Base-by-base conservation (phyloP, 306 rosid species). In the Cyamopsis tetragonoloba region DNA sequence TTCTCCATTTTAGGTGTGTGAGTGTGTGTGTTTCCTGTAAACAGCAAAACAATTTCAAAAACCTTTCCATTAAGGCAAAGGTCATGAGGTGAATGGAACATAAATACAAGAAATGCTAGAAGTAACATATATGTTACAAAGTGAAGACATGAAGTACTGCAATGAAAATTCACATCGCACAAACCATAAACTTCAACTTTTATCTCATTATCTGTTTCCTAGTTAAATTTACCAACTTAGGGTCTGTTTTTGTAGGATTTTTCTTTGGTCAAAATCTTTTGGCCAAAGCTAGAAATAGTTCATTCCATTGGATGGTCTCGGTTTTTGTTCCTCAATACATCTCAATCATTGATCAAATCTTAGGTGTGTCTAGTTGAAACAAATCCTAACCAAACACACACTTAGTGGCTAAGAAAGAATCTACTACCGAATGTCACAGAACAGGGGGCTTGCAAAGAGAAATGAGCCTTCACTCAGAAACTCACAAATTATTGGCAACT, bases 41-140 rank as follows among this genome's bases (percentile, higher is more conserved):
- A 66, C 39, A 7, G 73, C 31, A 19, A 70, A 63, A 35, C 20
- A 78, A 58, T 42, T 66, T 44, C 68, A 44, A 73, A 51, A 46
- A 63, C 28, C 44, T 79, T 44, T 55, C 58, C 65, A 32, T 38
- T 46, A 26, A 26, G 31, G 27, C 13, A 41, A 46, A 54, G 22
- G 17, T 14, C 17, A 43, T 15, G 57, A 63, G 64, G 69, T 56
- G 35, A 47, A 35, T 42, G 7, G 8, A 12, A 20, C 35, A 56
- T 28, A 31, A 50, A 44, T 28, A 11, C 28, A 42, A 43, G 43
- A 6, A 15, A 17, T 14, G 12, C 66, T 42, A 42, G 72, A 51
- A n/a, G 57, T 43, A 60, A 44, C 17, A 68, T 26, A 24, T 22
- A 47, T 42, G 27, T 24, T 61, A 43, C 22, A 55, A 27, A 3